Conservation (phyloP, 2,329 filamentous ascomycete species). For the Cryphonectria naterciae region DNA sequence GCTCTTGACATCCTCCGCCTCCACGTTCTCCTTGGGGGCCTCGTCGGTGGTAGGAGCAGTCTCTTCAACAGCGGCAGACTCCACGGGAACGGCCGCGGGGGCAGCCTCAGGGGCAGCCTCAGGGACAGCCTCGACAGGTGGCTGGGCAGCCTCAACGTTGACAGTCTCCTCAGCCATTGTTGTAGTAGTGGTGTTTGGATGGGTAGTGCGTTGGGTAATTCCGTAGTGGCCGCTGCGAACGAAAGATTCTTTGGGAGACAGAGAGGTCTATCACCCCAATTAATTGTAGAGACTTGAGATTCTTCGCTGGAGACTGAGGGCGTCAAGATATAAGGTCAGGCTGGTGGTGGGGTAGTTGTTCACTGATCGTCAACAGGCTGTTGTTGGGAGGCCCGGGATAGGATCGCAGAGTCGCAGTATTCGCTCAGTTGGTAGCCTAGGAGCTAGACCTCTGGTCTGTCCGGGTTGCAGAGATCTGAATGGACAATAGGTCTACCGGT, state of each 20-base stretch:
- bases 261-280: background rate
- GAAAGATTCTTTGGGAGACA: background rate
- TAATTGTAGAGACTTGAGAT: background rate
- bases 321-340: background rate
- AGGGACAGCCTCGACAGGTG: constrained; percentile 25
- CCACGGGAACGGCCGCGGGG: constrained; percentile 14
- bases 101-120: constrained; percentile 34
- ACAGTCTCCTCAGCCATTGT: constrained; percentile 33
- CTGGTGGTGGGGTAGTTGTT: background rate
- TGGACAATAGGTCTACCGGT: background rate
- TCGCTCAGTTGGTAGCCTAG: background rate
- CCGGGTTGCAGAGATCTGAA: background rate
- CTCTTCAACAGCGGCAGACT: constrained; percentile 35
- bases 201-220: background rate
- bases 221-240: background rate
- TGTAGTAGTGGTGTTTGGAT: background rate
- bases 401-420: background rate
- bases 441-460: background rate
- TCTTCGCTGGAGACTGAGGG: background rate
- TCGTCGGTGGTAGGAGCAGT: constrained; percentile 37
- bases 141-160: constrained; percentile 33
- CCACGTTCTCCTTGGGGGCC: constrained; percentile 29
- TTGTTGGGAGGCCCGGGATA: background rate
- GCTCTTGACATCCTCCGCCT: constrained; percentile 32
- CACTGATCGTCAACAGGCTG: background rate